phyloP scores from a whole-genome alignment of 2,329 filamentous ascomycete species.

The Trichoderma koningii region DNA sequence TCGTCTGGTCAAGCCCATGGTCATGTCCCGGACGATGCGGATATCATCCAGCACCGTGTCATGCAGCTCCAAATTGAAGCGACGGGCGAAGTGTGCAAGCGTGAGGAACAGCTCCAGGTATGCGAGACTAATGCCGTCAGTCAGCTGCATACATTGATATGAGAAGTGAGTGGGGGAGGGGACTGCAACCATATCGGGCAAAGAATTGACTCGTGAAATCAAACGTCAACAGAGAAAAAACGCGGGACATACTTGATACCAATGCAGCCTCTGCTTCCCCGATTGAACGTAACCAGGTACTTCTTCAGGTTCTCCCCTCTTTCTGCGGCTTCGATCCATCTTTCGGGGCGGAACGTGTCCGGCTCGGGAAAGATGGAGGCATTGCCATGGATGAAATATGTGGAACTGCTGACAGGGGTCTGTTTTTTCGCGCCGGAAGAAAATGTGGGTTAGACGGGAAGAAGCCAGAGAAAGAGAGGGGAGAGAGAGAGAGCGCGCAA shows the following conservation, averaged over 20 bases:
- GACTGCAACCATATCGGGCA: no score
- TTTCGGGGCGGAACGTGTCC: conserved; percentile 34
- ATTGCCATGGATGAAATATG: conserved; percentile 33
- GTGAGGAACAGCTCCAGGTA: conserved; percentile 30
- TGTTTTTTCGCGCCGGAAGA: conserved; percentile 10
- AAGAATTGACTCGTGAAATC: no score
- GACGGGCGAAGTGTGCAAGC: conserved; percentile 27
- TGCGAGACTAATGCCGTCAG: background rate
- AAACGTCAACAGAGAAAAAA: no score
- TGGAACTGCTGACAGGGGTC: conserved; percentile 33
- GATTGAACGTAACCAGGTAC: conserved; percentile 29
- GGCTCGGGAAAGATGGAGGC: conserved; percentile 34
- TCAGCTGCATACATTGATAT: background rate
- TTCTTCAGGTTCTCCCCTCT: conserved; percentile 25
- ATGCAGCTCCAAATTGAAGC: conserved; percentile 31
- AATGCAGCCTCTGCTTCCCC: conserved; percentile 32
- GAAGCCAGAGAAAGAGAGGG: background rate
- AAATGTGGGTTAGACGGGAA: background rate
- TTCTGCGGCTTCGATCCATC: conserved; percentile 34
- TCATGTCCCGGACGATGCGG: conserved; percentile 15
- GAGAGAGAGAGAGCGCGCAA: background rate
- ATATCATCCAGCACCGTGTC: conserved; percentile 28
- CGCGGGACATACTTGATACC: conserved; percentile 29
- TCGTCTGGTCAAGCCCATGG: conserved; percentile 1
- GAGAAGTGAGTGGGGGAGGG: background rate